phyloP scores from a whole-genome alignment of 164 flowering plant genomes.

The Saururus chinensis region DNA sequence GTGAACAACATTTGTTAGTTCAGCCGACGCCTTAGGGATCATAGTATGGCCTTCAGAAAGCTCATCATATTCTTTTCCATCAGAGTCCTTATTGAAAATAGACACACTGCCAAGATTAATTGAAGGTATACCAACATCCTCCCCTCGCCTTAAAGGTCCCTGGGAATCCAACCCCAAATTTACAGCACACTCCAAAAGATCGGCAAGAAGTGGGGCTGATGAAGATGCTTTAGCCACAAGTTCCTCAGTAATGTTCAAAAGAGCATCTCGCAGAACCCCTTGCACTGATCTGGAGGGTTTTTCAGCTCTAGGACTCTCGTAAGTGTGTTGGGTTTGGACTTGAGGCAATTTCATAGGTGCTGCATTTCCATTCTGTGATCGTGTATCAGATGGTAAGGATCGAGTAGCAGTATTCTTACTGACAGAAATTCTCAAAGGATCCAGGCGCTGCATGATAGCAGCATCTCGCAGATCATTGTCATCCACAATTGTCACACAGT shows the following conservation, averaged over 20 bases:
- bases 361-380: neutral
- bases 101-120: constrained; percentile 7
- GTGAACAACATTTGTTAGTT: too few species aligned
- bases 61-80: neutral
- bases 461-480: constrained; percentile 75
- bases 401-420: constrained; percentile 12
- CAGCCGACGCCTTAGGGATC: too few species aligned
- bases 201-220: constrained; percentile 37
- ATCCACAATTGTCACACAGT: constrained; percentile 62
- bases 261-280: constrained; percentile 35
- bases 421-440: constrained; percentile 65
- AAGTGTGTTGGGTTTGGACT: constrained; percentile 14
- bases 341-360: constrained; percentile 32
- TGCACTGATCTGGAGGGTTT: constrained; percentile 42
- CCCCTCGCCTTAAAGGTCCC: constrained; percentile 14
- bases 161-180: constrained; percentile 23
- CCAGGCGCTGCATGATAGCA: constrained; percentile 39
- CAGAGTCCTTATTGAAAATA: constrained; percentile 1
- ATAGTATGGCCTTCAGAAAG: too few species aligned
- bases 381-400: constrained; percentile 12
- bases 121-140: constrained; percentile 8
- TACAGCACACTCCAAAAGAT: constrained; percentile 30
- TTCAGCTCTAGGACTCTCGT: constrained; percentile 16
- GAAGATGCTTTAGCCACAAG: constrained; percentile 9
- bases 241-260: constrained; percentile 35